These are phyloP conservation scores for Salix purpurea DNA, from an alignment of 345 rosid species.

Conservation along the genomic window DNA sequence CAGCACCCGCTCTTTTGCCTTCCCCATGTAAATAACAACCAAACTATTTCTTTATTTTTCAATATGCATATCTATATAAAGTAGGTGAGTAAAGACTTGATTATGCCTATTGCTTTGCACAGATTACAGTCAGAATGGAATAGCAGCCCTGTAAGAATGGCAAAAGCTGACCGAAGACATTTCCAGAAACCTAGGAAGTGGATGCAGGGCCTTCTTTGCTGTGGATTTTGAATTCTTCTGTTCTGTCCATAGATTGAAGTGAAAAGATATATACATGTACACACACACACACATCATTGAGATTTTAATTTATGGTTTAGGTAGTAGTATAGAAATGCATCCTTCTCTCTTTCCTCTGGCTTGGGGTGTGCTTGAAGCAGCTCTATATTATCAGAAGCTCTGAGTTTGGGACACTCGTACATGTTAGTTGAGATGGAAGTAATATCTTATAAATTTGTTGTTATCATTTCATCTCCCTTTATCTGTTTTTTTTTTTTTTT, in stretches of 20 bases:
- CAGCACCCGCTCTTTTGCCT: conserved; percentile 88
- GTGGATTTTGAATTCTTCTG: conserved; percentile 66
- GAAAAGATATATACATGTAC: neutral
- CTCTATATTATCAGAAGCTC: neutral
- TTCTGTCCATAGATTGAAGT: conserved; percentile 33
- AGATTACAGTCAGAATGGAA: conserved; percentile 94
- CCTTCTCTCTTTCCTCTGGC: neutral
- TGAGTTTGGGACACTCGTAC: neutral
- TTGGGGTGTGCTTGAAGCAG: conserved; percentile 7
- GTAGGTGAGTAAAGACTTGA: neutral
- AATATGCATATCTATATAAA: neutral
- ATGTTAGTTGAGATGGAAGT: neutral
- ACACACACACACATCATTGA: neutral
- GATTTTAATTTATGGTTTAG: conserved; percentile 6
- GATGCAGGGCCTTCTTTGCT: conserved; percentile 67
- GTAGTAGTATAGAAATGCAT: conserved; percentile 13
- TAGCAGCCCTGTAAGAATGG: conserved; percentile 88
- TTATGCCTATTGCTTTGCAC: conserved; percentile 9
- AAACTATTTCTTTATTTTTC: neutral
- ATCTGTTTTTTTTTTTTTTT: neutral
- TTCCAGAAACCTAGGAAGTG: conserved; percentile 52
- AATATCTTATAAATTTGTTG: neutral
- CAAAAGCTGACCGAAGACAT: conserved; percentile 56
- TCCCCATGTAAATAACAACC: conserved; percentile 56
- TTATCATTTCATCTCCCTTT: neutral